phyloP scores from a whole-genome alignment of 495 filamentous ascomycete genomes.

The Neurospora sp. region DNA sequence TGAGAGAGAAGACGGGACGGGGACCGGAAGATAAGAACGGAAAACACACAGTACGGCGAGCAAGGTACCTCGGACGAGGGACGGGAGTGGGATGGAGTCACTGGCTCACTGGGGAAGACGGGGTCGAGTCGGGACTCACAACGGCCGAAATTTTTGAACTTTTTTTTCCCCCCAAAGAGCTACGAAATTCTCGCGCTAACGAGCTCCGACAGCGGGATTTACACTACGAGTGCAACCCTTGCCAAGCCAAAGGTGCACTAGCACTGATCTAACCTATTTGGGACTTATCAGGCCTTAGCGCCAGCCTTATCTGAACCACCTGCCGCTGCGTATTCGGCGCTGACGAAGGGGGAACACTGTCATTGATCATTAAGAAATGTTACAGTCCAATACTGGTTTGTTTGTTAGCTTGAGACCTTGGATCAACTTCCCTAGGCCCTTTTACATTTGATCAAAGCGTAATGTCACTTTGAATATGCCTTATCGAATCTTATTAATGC shows the following conservation, averaged over 20 bases:
- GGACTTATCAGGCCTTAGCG: constrained; percentile 7
- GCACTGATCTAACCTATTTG: too few relatives aligned
- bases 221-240: not conserved
- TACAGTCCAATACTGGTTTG: not conserved
- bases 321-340: too few relatives aligned
- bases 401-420: not conserved
- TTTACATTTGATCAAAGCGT: too few relatives aligned
- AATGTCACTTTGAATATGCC: too few relatives aligned
- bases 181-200: constrained; percentile 2
- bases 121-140: not conserved
- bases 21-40: not conserved
- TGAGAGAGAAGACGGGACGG: not conserved
- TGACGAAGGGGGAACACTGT: too few relatives aligned
- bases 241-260: not conserved
- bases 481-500: too few relatives aligned
- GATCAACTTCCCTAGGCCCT: too few relatives aligned
- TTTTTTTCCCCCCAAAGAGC: not conserved
- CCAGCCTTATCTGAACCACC: constrained; percentile 6
- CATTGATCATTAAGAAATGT: too few relatives aligned
- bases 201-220: constrained; percentile 14
- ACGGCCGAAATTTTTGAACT: constrained; percentile 1
- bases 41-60: not conserved
- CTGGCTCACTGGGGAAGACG: not conserved
- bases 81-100: not conserved
- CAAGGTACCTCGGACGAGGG: not conserved